Evolutionary conservation across 768 basidiomycete species (phyloP).

Genomic region (Dioszegia crocea): DNA sequence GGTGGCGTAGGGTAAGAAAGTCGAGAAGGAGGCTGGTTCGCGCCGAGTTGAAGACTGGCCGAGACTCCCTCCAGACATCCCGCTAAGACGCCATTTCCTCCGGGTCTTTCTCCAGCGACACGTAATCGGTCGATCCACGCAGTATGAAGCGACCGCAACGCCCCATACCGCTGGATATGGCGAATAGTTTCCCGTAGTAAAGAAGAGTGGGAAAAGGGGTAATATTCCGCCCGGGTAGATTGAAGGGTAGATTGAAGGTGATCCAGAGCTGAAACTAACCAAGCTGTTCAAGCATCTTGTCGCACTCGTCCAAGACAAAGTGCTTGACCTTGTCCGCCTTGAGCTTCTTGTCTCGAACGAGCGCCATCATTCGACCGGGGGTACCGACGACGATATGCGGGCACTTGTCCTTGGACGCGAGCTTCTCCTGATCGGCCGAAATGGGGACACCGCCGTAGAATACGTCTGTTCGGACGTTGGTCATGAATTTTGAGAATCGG

Average conservation of each 20-base stretch:
- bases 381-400: conserved; percentile 99
- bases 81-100: no score
- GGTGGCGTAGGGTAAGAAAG: not conserved
- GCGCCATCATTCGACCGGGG: conserved; percentile 92
- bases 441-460: conserved; percentile 97
- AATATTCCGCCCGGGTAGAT: conserved; percentile 41
- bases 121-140: not conserved
- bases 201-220: not conserved
- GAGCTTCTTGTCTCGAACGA: conserved; percentile 89
- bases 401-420: conserved; percentile 94
- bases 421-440: conserved; percentile 83
- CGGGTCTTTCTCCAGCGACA: not conserved
- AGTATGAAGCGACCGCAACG: conserved; percentile 33
- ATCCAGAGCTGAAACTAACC: conserved; percentile 70
- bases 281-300: conserved; percentile 99
- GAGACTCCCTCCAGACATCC: no score
- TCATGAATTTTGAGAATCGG: conserved; percentile 99
- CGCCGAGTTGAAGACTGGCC: no score
- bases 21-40: no score
- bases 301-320: conserved; percentile 99
- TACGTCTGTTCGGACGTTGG: conserved; percentile 91
- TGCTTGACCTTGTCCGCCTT: conserved; percentile 91
- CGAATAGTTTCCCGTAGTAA: not conserved
- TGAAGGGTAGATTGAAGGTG: not conserved
- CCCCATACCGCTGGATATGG: conserved; percentile 15